Percentiles rank a stretch among this genome's conserved stretches.
phyloP scores from a whole-genome alignment of 257 asterid genomes.

The Hygrophila difformis region DNA sequence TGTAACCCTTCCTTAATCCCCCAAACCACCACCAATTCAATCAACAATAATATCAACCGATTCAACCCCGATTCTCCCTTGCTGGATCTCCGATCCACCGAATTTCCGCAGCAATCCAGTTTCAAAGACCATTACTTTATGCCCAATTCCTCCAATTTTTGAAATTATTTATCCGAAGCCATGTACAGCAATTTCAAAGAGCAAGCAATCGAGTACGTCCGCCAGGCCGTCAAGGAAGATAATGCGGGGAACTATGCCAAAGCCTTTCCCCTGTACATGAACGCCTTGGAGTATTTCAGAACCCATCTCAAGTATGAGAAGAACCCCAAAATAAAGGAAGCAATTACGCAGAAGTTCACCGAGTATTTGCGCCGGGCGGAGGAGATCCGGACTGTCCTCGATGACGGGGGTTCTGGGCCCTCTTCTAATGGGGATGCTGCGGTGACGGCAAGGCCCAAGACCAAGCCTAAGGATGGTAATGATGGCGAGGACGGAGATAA shows the following conservation, averaged over 20 bases:
- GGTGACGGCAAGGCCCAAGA: conserved; percentile 73
- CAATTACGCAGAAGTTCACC: conserved; percentile 88
- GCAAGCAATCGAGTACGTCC: conserved; percentile 90
- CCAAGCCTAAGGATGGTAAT: conserved; percentile 79
- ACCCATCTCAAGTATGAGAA: conserved; percentile 96
- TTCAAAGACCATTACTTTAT: too few species aligned
- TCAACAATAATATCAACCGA: too few species aligned
- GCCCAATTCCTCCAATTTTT: too few species aligned
- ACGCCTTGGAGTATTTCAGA: conserved; percentile 88
- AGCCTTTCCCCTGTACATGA: conserved; percentile 90
- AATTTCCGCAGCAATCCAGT: too few species aligned
- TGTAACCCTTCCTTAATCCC: too few species aligned
- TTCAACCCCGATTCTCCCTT: too few species aligned
- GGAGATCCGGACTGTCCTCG: conserved; percentile 89
- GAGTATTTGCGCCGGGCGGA: conserved; percentile 96
- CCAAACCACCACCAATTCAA: too few species aligned
- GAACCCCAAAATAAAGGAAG: conserved; percentile 92
- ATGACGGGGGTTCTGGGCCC: conserved; percentile 83
- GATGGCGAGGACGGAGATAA: conserved; percentile 92
- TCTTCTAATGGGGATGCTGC: conserved; percentile 82
- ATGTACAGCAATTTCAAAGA: conserved; percentile 99
- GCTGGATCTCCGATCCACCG: too few species aligned
- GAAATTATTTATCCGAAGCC: conserved; percentile 26
- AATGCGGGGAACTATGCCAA: conserved; percentile 90
- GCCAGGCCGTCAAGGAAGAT: conserved; percentile 92